Conservation (phyloP, 768 basidiomycete genomes). For the Mrakia frigida region DNA sequence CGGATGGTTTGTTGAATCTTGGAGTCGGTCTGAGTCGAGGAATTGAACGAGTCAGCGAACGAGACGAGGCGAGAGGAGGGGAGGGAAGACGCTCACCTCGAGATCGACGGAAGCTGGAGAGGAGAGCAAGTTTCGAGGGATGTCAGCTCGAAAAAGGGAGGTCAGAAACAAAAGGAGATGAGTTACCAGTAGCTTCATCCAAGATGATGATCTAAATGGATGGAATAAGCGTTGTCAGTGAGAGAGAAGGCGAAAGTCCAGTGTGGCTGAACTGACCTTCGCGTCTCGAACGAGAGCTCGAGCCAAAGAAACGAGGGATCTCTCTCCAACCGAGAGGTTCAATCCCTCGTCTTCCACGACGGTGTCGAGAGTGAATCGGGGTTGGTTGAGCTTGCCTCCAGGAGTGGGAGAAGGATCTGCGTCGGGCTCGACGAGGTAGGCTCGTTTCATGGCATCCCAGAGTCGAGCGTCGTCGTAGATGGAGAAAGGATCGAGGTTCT, state of each 20-base stretch:
- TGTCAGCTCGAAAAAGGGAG: background rate
- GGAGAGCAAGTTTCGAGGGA: background rate
- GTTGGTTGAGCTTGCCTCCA: conserved; percentile 24
- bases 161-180: background rate
- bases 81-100: conserved; percentile 3
- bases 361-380: conserved; percentile 74
- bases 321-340: conserved; percentile 69
- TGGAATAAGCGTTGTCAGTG: background rate
- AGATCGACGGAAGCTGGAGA: conserved; percentile 1
- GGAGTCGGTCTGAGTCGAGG: conserved; percentile 47
- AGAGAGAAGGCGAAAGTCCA: background rate
- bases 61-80: background rate
- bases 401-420: background rate
- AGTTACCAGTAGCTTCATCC: conserved; percentile 12
- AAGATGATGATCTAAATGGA: conserved; percentile 16
- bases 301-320: conserved; percentile 73
- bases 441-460: conserved; percentile 81
- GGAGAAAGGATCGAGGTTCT: conserved; percentile 86
- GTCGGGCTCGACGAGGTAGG: conserved; percentile 67
- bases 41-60: conserved; percentile 31
- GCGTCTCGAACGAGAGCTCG: conserved; percentile 82
- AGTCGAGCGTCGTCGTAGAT: conserved; percentile 69
- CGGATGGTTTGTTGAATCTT: conserved; percentile 84
- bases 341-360: conserved; percentile 78
- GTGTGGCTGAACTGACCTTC: conserved; percentile 50